Conservation (phyloP, 139 green algal genomes). For the Axilococcus clingmanii region DNA sequence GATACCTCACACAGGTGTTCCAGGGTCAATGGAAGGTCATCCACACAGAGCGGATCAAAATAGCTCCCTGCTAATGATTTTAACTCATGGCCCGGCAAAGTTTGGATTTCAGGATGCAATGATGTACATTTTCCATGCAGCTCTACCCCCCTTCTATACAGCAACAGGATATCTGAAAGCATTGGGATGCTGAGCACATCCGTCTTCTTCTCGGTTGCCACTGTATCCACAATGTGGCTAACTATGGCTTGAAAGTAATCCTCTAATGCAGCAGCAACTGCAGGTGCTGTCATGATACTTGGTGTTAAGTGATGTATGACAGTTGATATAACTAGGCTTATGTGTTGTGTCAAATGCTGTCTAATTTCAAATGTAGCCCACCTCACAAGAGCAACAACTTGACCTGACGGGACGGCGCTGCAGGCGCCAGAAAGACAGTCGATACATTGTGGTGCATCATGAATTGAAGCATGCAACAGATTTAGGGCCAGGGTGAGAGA, state of each 20-base stretch:
- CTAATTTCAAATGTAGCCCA: not conserved
- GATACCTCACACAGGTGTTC: too few relatives aligned
- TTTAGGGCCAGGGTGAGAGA: slow-evolving; percentile 13
- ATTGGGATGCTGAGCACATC: too few relatives aligned
- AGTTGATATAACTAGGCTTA: not conserved
- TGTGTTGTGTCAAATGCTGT: too few relatives aligned
- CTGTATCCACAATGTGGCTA: not conserved
- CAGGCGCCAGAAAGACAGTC: slow-evolving; percentile 5
- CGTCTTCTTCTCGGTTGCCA: too few relatives aligned
- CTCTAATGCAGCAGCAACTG: too few relatives aligned
- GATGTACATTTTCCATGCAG: slow-evolving; percentile 13
- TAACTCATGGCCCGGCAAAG: not conserved
- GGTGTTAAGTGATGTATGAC: not conserved
- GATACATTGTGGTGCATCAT: slow-evolving; percentile 2
- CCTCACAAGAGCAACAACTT: slow-evolving; percentile 10
- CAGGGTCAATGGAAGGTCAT: too few relatives aligned
- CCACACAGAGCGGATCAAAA: not conserved
- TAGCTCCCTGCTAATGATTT: not conserved
- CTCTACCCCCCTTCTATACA: slow-evolving; percentile 5
- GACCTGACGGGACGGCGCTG: slow-evolving; percentile 9
- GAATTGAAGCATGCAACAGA: not conserved
- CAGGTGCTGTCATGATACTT: slow-evolving; percentile 9
- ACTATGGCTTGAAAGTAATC: slow-evolving; percentile 2
- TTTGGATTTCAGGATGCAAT: slow-evolving; percentile 14
- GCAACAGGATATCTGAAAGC: slow-evolving; percentile 5